Conservation (phyloP, 2,329 filamentous ascomycete genomes). For the Pseudogymnoascus sp. region DNA sequence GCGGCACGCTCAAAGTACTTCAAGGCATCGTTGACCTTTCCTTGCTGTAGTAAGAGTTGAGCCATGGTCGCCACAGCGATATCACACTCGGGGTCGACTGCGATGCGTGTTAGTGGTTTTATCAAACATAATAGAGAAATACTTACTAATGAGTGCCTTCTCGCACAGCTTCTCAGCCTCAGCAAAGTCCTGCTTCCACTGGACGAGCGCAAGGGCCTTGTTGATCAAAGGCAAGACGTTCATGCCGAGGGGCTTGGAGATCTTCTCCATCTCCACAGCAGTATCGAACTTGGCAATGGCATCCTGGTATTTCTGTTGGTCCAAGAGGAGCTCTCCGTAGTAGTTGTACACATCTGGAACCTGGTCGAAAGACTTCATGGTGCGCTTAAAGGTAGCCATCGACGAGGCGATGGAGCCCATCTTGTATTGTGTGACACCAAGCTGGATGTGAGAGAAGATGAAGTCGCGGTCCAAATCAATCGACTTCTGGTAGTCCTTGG, state of each 20-base stretch:
- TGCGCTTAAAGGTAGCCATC: constrained; percentile 95
- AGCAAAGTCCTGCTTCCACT: constrained; percentile 94
- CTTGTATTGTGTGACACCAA: constrained; percentile 99
- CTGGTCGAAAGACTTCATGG: constrained; percentile 96
- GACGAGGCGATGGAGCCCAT: constrained; percentile 96
- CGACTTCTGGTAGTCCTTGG: constrained; percentile 98
- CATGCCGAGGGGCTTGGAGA: constrained; percentile 87
- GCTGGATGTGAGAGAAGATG: constrained; percentile 99
- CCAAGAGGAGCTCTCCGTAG: constrained; percentile 91
- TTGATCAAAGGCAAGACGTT: constrained; percentile 97
- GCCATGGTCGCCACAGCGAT: constrained; percentile 99
- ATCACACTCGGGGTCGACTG: constrained; percentile 96
- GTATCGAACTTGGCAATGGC: constrained; percentile 97
- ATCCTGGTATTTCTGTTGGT: constrained; percentile 91
- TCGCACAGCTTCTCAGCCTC: constrained; percentile 95
- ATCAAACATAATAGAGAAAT: not conserved
- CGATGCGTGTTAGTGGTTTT: constrained; percentile 13
- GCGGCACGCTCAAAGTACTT: constrained; percentile 96
- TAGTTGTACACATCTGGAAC: constrained; percentile 99
- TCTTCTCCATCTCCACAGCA: constrained; percentile 97
- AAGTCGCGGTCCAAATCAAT: constrained; percentile 94
- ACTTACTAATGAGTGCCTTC: constrained; percentile 91
- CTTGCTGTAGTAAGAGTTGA: constrained; percentile 91
- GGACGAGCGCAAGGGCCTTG: constrained; percentile 93
- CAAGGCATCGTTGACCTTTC: constrained; percentile 89